A percentile compares a stretch with the other conserved stretches of the same genome.
Conservation (phyloP, 768 basidiomycete species). For the Amyloporia xantha region DNA sequence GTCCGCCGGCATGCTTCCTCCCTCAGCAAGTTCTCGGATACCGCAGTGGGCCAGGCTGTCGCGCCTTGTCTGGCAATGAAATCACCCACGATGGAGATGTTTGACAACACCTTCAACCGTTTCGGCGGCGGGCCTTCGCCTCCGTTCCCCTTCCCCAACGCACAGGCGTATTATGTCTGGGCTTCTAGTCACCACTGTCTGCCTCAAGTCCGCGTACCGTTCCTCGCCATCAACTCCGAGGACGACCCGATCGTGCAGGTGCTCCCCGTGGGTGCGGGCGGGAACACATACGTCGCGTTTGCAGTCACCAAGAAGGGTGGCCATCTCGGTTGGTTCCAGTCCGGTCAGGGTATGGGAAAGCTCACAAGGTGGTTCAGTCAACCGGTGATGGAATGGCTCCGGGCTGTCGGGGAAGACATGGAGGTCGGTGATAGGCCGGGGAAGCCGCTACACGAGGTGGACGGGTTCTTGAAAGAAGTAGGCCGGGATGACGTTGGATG, state of each 20-base stretch:
- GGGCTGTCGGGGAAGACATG: constrained; percentile 47
- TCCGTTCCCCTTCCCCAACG: constrained; percentile 40
- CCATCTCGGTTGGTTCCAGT: constrained; percentile 80
- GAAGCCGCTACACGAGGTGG: constrained; percentile 37
- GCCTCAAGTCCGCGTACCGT: constrained; percentile 58
- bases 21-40: constrained; percentile 45
- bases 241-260: constrained; percentile 73
- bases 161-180: constrained; percentile 41
- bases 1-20: constrained; percentile 43
- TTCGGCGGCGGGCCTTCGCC: constrained; percentile 55
- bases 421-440: constrained; percentile 28
- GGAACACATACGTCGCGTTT: constrained; percentile 50
- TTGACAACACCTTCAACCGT: constrained; percentile 61
- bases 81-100: constrained; percentile 47
- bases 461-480: constrained; percentile 57
- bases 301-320: constrained; percentile 63
- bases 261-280: constrained; percentile 47
- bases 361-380: constrained; percentile 46
- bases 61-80: constrained; percentile 38
- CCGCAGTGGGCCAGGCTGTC: constrained; percentile 43
- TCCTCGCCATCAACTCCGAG: constrained; percentile 67
- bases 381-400: constrained; percentile 70
- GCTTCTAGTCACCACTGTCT: constrained; percentile 58
- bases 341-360: constrained; percentile 20
- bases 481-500: constrained; percentile 52